Evolutionary conservation across 2,329 filamentous ascomycete genomes (phyloP).

Genomic region (Calonectria pauciramosa): DNA sequence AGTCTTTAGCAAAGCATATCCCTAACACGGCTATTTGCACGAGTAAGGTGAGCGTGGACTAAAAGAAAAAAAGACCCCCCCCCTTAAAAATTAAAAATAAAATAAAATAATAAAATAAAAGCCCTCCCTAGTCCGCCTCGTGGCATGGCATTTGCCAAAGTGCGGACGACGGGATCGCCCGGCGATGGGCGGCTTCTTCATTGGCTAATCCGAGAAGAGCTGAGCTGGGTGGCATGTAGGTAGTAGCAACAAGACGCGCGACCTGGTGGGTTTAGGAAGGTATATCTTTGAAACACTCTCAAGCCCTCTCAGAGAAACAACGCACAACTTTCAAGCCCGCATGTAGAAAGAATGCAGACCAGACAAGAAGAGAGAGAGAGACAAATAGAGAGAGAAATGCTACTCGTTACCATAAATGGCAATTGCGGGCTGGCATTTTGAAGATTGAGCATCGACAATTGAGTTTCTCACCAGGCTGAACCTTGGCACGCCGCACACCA

Average conservation of each 20-base stretch:
- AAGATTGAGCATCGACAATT: not conserved
- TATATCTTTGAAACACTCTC: not conserved
- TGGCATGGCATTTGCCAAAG: not conserved
- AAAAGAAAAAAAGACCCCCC: no score
- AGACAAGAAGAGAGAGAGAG: no score
- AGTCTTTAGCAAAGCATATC: no score
- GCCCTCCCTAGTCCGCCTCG: not conserved
- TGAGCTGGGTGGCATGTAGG: not conserved
- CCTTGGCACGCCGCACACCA: slow-evolving; percentile 8
- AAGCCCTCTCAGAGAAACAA: not conserved
- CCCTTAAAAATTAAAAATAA: no score
- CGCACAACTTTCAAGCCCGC: not conserved
- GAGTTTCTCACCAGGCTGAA: slow-evolving; percentile 19
- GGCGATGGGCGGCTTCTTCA: not conserved
- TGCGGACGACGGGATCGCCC: not conserved
- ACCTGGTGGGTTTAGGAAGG: not conserved
- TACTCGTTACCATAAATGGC: not conserved
- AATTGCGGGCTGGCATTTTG: not conserved
- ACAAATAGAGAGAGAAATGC: no score
- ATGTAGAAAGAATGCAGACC: not conserved
- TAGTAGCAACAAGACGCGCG: not conserved
- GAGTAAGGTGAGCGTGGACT: slow-evolving; percentile 14
- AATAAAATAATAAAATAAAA: no score
- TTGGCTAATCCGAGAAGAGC: not conserved
- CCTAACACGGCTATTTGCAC: not conserved